phyloP scores from a whole-genome alignment of 495 filamentous ascomycete species.

The Aspergillus carlsbadensis region DNA sequence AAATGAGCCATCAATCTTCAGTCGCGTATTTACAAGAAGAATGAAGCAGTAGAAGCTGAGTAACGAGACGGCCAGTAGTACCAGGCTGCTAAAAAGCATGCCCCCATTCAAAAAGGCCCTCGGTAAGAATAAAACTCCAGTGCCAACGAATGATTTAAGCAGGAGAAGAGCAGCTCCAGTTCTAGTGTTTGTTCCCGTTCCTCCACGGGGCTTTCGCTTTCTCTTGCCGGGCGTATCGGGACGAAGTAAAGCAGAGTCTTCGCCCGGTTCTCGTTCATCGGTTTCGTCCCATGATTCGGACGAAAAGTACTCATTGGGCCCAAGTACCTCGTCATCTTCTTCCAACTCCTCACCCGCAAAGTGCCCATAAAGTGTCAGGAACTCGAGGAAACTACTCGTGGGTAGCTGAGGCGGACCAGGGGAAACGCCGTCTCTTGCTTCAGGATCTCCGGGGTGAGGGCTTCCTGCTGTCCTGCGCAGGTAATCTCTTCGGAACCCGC shows the following conservation, averaged over 20 bases:
- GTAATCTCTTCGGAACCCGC: conserved; percentile 89
- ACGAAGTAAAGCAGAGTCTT: conserved; percentile 77
- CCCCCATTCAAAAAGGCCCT: conserved; percentile 92
- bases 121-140: conserved; percentile 94
- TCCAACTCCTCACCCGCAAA: conserved; percentile 96
- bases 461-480: conserved; percentile 65
- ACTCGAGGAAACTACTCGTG: conserved; percentile 91
- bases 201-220: conserved; percentile 67
- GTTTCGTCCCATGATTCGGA: conserved; percentile 63
- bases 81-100: conserved; percentile 93
- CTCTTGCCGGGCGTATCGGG: conserved; percentile 61
- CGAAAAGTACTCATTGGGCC: conserved; percentile 81
- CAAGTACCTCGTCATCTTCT: conserved; percentile 87
- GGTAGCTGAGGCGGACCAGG: conserved; percentile 62
- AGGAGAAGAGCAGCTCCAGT: conserved; percentile 77
- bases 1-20: conserved; percentile 84
- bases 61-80: conserved; percentile 77
- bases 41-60: conserved; percentile 97
- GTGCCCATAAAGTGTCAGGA: conserved; percentile 90
- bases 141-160: conserved; percentile 96
- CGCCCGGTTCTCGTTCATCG: conserved; percentile 70
- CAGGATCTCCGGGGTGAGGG: conserved; percentile 43
- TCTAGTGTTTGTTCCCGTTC: conserved; percentile 67
- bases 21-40: conserved; percentile 79
- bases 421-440: conserved; percentile 27